These are phyloP conservation scores for Colletotrichum lupini DNA, from an alignment of 2,329 filamentous ascomycete species.

Conservation along the genomic window DNA sequence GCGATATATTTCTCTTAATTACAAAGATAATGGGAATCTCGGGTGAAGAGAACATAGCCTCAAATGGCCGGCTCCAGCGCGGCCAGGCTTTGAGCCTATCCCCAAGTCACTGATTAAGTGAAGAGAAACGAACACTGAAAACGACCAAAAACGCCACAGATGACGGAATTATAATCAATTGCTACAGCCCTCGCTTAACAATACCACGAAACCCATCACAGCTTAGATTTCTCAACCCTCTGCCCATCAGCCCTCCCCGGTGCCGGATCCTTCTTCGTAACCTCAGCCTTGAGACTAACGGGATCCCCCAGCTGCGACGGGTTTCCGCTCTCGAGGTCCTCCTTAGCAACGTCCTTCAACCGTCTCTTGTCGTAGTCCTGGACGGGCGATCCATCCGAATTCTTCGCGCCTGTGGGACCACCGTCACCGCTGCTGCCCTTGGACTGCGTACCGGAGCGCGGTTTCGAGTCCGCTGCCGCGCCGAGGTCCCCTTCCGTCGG, in stretches of 20 bases:
- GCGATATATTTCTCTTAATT: too few relatives aligned
- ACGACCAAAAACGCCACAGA: too few relatives aligned
- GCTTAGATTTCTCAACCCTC: constrained; percentile 27
- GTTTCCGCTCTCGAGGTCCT: constrained; percentile 46
- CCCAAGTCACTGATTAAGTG: too few relatives aligned
- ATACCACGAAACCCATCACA: background rate
- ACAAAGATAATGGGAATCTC: too few relatives aligned
- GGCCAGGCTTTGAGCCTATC: too few relatives aligned
- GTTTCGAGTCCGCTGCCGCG: background rate
- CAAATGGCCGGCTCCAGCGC: too few relatives aligned
- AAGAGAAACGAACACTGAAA: too few relatives aligned
- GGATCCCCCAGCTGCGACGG: constrained; percentile 52
- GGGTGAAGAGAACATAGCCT: too few relatives aligned
- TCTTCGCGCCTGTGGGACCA: constrained; percentile 7
- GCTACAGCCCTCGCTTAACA: too few relatives aligned
- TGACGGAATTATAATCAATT: too few relatives aligned
- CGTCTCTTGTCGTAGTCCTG: constrained; percentile 26
- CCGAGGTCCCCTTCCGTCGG: constrained; percentile 30
- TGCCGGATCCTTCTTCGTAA: constrained; percentile 43
- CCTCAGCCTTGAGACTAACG: constrained; percentile 52
- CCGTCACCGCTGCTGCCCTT: background rate
- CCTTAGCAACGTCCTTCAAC: constrained; percentile 35
- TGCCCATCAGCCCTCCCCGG: constrained; percentile 40
- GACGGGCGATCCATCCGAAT: constrained; percentile 34
- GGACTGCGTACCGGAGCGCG: background rate